Percentiles rank a stretch among this genome's conserved stretches.
Conservation (phyloP, 345 rosid genomes). For the Adansonia digitata region DNA sequence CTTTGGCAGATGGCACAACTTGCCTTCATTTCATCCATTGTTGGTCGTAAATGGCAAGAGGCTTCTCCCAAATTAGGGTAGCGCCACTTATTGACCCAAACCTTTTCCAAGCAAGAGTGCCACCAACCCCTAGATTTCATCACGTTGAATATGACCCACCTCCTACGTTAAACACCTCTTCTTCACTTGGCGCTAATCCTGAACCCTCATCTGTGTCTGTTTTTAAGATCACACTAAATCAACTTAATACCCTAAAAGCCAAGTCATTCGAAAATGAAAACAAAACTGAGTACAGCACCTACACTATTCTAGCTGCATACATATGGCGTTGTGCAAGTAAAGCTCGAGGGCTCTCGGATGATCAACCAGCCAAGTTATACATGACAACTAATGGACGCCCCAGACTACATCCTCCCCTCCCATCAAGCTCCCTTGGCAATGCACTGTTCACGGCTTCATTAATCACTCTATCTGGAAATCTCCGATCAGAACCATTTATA, state of each 20-base stretch:
- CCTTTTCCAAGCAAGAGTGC: slow-evolving; percentile 47
- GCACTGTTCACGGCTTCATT: slow-evolving; percentile 28
- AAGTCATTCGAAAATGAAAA: background rate
- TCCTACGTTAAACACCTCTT: background rate
- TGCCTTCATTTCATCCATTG: slow-evolving; percentile 64
- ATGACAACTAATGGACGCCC: slow-evolving; percentile 35
- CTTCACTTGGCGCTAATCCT: background rate
- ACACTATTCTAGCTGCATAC: slow-evolving; percentile 21
- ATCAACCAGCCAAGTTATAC: slow-evolving; percentile 17
- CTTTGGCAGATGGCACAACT: slow-evolving; percentile 67
- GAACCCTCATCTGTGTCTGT: background rate
- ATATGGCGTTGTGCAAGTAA: slow-evolving; percentile 30
- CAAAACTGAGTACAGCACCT: slow-evolving; percentile 7
- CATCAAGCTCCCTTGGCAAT: slow-evolving; percentile 39
- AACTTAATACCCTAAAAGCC: slow-evolving; percentile 18
- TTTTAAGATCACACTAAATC: slow-evolving; percentile 4
- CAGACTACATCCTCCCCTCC: slow-evolving; percentile 38
- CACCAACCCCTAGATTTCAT: slow-evolving; percentile 27
- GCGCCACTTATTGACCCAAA: slow-evolving; percentile 55
- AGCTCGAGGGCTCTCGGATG: slow-evolving; percentile 18
- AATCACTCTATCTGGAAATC: slow-evolving; percentile 9
- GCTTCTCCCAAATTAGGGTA: slow-evolving; percentile 37
- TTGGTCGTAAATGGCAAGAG: slow-evolving; percentile 72
- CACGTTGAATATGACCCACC: slow-evolving; percentile 3
- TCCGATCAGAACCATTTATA: slow-evolving; percentile 25